Conservation (phyloP, 75 land plant species). For the Cupressus sempervirens region DNA sequence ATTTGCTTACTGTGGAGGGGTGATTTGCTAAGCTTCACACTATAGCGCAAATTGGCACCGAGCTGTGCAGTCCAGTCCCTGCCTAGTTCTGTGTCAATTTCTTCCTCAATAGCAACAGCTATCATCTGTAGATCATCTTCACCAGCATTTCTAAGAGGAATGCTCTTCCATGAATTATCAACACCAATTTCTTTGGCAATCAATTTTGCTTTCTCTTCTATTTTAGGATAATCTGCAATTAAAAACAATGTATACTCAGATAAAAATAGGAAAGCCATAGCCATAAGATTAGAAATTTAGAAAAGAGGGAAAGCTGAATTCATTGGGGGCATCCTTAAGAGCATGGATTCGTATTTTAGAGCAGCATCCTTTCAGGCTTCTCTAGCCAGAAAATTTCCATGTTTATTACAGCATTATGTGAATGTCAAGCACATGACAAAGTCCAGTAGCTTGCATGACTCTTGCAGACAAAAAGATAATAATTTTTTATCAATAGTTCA, state of each 20-base stretch:
- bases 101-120: conserved; percentile 61
- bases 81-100: conserved; percentile 33
- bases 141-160: conserved; percentile 48
- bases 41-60: conserved; percentile 53
- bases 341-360: neutral
- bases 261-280: neutral
- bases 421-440: neutral
- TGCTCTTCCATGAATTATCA: conserved; percentile 38
- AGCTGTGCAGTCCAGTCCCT: conserved; percentile 75
- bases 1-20: conserved; percentile 23
- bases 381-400: neutral
- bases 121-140: conserved; percentile 57
- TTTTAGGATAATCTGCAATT: conserved; percentile 50
- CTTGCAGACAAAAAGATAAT: neutral
- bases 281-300: neutral
- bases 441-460: neutral
- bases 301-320: neutral
- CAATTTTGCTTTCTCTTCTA: conserved; percentile 48
- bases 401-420: neutral
- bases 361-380: neutral
- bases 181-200: conserved; percentile 58
- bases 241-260: neutral
- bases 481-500: neutral
- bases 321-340: neutral
- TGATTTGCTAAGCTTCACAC: conserved; percentile 37